Conservation (phyloP, 1,284 basidiomycete species). For the Ceratobasidium sp. region DNA sequence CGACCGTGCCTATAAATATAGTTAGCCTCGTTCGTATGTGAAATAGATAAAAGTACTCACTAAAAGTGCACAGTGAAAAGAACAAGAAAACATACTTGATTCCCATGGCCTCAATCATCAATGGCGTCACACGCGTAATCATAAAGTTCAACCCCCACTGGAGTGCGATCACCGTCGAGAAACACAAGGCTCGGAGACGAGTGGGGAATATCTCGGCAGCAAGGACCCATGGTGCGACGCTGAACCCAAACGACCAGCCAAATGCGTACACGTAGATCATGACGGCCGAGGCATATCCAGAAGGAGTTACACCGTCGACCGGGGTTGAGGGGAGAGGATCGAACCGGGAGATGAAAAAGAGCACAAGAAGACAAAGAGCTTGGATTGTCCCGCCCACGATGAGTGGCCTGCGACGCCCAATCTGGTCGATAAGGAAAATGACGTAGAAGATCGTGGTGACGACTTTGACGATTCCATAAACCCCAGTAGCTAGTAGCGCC, state of each 20-base stretch:
- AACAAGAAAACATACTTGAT: slow-evolving; percentile 62
- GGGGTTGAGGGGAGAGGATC: slow-evolving; percentile 44
- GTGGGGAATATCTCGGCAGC: slow-evolving; percentile 85
- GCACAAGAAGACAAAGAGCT: neutral
- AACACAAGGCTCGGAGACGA: slow-evolving; percentile 66
- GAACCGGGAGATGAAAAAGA: neutral
- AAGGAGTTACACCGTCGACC: slow-evolving; percentile 51
- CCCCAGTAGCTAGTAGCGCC: slow-evolving; percentile 77
- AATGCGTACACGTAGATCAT: slow-evolving; percentile 78
- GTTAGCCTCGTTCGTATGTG: slow-evolving; percentile 71
- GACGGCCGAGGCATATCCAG: slow-evolving; percentile 73
- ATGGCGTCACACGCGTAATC: slow-evolving; percentile 73
- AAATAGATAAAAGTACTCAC: slow-evolving; percentile 9
- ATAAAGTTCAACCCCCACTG: slow-evolving; percentile 44
- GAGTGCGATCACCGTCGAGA: neutral
- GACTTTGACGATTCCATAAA: slow-evolving; percentile 81
- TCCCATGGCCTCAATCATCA: slow-evolving; percentile 67
- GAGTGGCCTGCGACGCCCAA: slow-evolving; percentile 64
- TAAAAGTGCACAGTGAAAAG: neutral
- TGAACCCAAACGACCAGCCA: slow-evolving; percentile 63
- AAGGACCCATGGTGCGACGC: slow-evolving; percentile 69
- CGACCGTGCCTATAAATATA: slow-evolving; percentile 71
- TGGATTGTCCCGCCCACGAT: slow-evolving; percentile 62
- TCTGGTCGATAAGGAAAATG: slow-evolving; percentile 60
- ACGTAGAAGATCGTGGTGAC: slow-evolving; percentile 72